A percentile compares a stretch with the other conserved stretches of the same genome.
Evolutionary conservation across 1,139 yeast species (phyloP).

Genomic region (Wickerhamomyces sp.): DNA sequence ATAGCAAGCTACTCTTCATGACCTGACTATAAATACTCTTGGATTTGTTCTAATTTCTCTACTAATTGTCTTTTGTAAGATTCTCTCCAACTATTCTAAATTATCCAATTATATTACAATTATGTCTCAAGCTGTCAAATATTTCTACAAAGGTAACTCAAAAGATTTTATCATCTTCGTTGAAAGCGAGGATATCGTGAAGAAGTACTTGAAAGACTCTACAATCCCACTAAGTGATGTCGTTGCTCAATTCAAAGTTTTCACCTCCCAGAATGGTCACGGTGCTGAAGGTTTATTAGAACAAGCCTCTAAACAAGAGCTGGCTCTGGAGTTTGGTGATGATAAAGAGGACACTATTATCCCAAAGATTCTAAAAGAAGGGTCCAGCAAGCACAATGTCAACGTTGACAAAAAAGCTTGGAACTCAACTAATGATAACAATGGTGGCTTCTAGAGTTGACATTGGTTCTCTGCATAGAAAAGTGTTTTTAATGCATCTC

Average conservation of each 20-base stretch:
- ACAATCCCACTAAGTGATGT: constrained; percentile 57
- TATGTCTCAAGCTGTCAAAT: constrained; percentile 32
- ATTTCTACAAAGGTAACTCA: constrained; percentile 59
- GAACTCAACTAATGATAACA: constrained; percentile 20
- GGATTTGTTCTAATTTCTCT: background rate
- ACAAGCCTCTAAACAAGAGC: constrained; percentile 59
- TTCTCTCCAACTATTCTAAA: no score
- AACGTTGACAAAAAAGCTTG: constrained; percentile 10
- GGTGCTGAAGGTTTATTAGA: constrained; percentile 69
- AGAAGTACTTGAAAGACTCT: constrained; percentile 46
- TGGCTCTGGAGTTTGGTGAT: constrained; percentile 62
- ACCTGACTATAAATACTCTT: no score
- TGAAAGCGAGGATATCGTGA: constrained; percentile 45
- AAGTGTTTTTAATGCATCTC: constrained; percentile 18
- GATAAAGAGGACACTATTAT: constrained; percentile 44
- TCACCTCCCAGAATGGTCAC: constrained; percentile 47
- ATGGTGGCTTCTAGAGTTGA: constrained; percentile 5
- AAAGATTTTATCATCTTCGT: constrained; percentile 61
- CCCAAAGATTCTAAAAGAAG: constrained; percentile 49
- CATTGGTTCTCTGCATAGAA: constrained; percentile 3
- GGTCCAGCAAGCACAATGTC: constrained; percentile 39
- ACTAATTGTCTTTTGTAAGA: no score
- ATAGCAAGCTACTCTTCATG: no score
- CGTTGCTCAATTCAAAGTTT: constrained; percentile 63
- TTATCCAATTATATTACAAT: background rate